Base-by-base conservation (phyloP, 176 grass and related monocot genomes). In the Oryza glumipatula region DNA sequence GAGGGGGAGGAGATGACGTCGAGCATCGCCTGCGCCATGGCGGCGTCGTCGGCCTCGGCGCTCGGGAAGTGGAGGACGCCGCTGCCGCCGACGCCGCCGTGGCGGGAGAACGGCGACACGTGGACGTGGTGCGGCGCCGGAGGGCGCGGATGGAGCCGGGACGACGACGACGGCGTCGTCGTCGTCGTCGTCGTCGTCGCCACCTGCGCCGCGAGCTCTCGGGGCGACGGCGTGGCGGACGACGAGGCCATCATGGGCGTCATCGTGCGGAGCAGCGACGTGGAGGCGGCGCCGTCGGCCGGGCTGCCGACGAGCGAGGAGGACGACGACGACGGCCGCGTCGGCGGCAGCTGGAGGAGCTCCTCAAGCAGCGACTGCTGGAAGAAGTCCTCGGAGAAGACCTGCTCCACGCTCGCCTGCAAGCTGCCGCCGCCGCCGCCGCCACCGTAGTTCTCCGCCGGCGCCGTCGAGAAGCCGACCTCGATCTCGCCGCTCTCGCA, bases 401-500 rank as follows among this genome's bases (percentile, higher is more conserved):
- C 90, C 61, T 94, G 96, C 3, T 88, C 83, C 17, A 94, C 9
- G 41, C 38, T 96, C 43, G 79, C 43, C 77, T 86, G 83, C 76
- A 92, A 8, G 16, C 72, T 38, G 39, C 11, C 4, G 58, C 8
- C 6, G 52, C 5, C 5, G 52, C 5, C 5, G 2, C 12, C 21
- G 5, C 36, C 39, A 7, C 39, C 39, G 1, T 41, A 41, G 39
- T 41, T 41, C 39, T 89, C 65, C 0, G 23, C 28, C 11, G 76
- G 19, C 11, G 73, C 28, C 12, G 33, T 86, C 1, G 76, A 87
- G 77, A 91, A 70, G 67, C 96, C 96, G 22, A 99, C 80, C 84
- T 99, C 96, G 54, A 99, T 89, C 86, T 99, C 96, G 33, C 96
- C 96, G 43, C 65, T 88, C 11, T 85, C 83, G 76, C 91, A 96